A percentile compares a stretch with the other conserved stretches of the same genome.
These are phyloP conservation scores for Diplodia mutila DNA, from an alignment of 2,329 filamentous ascomycete species.

Conservation along the genomic window DNA sequence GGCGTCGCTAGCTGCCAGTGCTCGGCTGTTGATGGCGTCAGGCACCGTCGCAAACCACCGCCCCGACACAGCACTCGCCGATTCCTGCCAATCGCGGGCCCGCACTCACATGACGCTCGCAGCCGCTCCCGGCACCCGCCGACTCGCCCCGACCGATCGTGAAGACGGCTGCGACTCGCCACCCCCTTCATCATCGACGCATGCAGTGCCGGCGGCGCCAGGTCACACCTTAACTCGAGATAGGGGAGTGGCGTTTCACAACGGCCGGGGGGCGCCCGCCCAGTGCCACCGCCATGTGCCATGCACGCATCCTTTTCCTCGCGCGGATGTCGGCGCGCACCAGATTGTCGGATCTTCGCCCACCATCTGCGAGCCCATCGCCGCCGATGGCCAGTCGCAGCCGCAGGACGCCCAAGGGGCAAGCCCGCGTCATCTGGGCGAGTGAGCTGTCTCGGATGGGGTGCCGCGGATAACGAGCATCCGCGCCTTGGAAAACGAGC, in stretches of 20 bases:
- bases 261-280: background rate
- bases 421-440: background rate
- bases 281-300: too few relatives aligned
- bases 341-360: background rate
- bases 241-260: background rate
- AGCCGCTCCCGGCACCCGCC: background rate
- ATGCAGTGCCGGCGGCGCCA: background rate
- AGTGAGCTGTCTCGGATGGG: background rate
- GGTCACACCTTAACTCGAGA: background rate
- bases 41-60: background rate
- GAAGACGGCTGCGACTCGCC: constrained; percentile 3
- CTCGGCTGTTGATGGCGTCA: background rate
- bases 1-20: background rate
- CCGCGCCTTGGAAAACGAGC: constrained; percentile 1
- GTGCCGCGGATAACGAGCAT: background rate
- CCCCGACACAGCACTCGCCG: background rate
- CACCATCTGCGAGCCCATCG: background rate
- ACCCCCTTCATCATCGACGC: background rate
- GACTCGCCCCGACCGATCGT: background rate
- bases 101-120: background rate
- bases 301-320: background rate
- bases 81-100: background rate
- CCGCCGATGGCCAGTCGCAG: background rate
- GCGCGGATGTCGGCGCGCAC: constrained; percentile 1
- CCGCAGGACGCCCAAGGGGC: background rate